Percentiles rank a stretch among this genome's conserved stretches.
Evolutionary conservation across 2,329 filamentous ascomycete genomes (phyloP).

Genomic region (Blastomyces gilchristii): DNA sequence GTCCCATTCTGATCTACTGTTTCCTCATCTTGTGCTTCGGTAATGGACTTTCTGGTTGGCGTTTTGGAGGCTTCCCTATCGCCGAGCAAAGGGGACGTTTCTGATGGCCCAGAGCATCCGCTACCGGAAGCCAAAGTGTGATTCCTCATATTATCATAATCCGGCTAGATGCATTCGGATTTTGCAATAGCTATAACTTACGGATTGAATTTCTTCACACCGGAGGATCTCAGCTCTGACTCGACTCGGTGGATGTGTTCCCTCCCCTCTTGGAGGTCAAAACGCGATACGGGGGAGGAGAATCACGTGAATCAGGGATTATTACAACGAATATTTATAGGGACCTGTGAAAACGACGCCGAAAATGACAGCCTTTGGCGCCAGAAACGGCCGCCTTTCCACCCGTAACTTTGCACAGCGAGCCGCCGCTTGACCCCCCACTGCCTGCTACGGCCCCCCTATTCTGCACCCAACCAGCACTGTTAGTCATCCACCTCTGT

Average conservation of each 20-base stretch:
- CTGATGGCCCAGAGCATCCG: constrained; percentile 19
- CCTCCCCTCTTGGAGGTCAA: not conserved
- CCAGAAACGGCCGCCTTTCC: too few species aligned
- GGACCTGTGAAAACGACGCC: too few species aligned
- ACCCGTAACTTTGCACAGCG: too few species aligned
- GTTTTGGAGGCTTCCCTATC: not conserved
- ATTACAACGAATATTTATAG: too few species aligned
- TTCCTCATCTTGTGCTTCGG: constrained; percentile 14
- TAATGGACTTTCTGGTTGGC: not conserved
- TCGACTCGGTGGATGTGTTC: not conserved
- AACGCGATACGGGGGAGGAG: not conserved
- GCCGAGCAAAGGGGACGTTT: constrained; percentile 40
- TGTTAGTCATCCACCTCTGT: too few species aligned
- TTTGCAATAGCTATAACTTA: not conserved
- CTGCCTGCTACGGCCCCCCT: too few species aligned
- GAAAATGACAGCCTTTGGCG: too few species aligned
- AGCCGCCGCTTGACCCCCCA: too few species aligned
- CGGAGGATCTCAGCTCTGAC: not conserved
- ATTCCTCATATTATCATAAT: constrained; percentile 10
- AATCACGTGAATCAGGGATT: too few species aligned
- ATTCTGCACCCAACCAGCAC: too few species aligned
- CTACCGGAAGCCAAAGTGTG: constrained; percentile 1
- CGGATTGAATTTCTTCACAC: not conserved
- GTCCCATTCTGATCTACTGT: constrained; percentile 25
- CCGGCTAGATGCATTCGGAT: not conserved